phyloP scores from a whole-genome alignment of 2,329 filamentous ascomycete genomes.

The Shiraia sp. region DNA sequence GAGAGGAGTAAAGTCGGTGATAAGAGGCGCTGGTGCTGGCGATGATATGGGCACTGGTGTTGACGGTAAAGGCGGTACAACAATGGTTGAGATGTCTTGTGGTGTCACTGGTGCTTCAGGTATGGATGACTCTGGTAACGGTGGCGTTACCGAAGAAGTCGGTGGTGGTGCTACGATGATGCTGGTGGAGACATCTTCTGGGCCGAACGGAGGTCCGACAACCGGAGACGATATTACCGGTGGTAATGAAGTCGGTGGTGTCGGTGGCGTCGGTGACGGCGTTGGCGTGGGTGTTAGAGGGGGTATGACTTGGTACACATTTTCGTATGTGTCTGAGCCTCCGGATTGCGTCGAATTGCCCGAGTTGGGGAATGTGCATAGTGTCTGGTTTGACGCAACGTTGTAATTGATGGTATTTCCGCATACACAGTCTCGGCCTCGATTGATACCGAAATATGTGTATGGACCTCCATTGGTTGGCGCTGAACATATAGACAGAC shows the following conservation, averaged over 20 bases:
- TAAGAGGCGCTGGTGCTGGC: too few relatives aligned
- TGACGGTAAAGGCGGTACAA: not conserved
- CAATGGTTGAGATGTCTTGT: too few relatives aligned
- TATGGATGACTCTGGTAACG: too few relatives aligned
- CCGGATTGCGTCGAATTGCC: not conserved
- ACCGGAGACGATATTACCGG: not conserved
- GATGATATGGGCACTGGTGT: not conserved
- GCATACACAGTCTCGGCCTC: not conserved
- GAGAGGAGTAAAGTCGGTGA: too few relatives aligned
- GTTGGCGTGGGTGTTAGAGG: not conserved
- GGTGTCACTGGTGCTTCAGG: too few relatives aligned
- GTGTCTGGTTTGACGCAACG: not conserved
- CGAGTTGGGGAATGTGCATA: not conserved
- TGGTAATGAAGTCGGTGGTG: not conserved
- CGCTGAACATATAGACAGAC: not conserved
- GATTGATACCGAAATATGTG: conserved; percentile 1
- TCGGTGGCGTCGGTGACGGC: not conserved
- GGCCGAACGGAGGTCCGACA: too few relatives aligned
- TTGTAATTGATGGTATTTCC: not conserved
- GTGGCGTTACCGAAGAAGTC: too few relatives aligned
- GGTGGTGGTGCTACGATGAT: too few relatives aligned
- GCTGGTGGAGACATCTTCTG: too few relatives aligned
- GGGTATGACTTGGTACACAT: not conserved
- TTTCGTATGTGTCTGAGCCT: not conserved
- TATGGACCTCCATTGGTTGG: not conserved